Conservation (phyloP, 495 filamentous ascomycete species). For the Hypoxylon lenormandii region DNA sequence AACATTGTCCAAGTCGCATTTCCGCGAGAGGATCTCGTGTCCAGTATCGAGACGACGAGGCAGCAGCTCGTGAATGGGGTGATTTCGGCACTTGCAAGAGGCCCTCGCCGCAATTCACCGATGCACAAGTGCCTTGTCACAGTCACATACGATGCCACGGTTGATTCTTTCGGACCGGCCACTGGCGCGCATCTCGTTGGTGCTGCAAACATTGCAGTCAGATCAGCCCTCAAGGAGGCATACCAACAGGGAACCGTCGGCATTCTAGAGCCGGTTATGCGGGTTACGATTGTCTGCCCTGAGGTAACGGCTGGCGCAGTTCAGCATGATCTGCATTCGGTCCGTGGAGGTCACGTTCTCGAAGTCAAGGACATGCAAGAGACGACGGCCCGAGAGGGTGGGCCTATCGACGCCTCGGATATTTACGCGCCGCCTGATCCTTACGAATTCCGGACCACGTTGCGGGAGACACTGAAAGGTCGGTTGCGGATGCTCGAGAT, state of each 20-base stretch:
- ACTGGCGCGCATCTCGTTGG: conserved; percentile 80
- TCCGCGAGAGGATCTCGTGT: conserved; percentile 61
- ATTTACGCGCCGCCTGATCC: conserved; percentile 89
- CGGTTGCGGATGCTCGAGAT: conserved; percentile 67
- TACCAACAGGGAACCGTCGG: conserved; percentile 62
- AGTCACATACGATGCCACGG: conserved; percentile 72
- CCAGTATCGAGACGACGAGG: conserved; percentile 69
- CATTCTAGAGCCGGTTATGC: conserved; percentile 93
- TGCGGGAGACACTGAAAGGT: conserved; percentile 56
- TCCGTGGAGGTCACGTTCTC: conserved; percentile 84
- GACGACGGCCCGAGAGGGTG: conserved; percentile 26
- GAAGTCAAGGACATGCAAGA: conserved; percentile 75
- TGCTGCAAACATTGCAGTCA: conserved; percentile 78
- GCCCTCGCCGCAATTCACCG: conserved; percentile 79
- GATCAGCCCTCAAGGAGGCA: conserved; percentile 71
- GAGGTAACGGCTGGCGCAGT: conserved; percentile 84
- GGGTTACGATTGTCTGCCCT: conserved; percentile 82
- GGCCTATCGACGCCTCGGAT: conserved; percentile 70
- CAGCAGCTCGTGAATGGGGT: conserved; percentile 79
- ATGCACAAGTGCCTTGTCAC: conserved; percentile 76
- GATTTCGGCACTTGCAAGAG: conserved; percentile 85
- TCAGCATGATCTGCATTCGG: conserved; percentile 87
- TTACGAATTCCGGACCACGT: conserved; percentile 70
- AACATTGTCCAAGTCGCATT: conserved; percentile 72
- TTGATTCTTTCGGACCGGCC: conserved; percentile 73